These are phyloP conservation scores for Luffa acutangula DNA, from an alignment of 306 rosid species.

Conservation along the genomic window DNA sequence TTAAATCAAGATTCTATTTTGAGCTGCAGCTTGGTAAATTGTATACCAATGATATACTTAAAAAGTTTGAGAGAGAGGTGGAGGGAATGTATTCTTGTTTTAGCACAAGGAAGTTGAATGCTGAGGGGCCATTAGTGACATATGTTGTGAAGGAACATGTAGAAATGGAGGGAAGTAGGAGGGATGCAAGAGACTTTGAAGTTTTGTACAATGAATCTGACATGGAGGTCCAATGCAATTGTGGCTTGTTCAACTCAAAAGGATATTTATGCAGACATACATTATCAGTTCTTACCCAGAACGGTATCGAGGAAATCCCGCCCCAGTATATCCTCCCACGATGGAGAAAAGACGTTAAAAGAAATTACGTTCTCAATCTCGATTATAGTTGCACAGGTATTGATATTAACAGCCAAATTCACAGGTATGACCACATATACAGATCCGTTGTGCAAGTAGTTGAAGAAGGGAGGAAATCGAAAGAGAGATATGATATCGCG, in stretches of 20 bases:
- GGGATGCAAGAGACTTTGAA: constrained; percentile 44
- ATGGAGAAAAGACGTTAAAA: constrained; percentile 61
- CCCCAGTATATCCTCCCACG: constrained; percentile 43
- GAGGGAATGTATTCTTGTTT: constrained; percentile 54
- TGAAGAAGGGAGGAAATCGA: constrained; percentile 59
- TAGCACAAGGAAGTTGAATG: constrained; percentile 34
- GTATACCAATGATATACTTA: constrained; percentile 39
- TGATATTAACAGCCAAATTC: constrained; percentile 44
- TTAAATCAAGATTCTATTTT: constrained; percentile 36
- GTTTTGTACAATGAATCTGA: constrained; percentile 50
- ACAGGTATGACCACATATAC: constrained; percentile 48
- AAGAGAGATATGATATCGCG: constrained; percentile 30
- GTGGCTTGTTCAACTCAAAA: constrained; percentile 55
- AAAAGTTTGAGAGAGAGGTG: constrained; percentile 44
- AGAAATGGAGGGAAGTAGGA: constrained; percentile 33
- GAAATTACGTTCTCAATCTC: constrained; percentile 31
- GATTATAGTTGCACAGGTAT: constrained; percentile 30
- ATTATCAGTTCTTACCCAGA: constrained; percentile 42
- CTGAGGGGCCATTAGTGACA: constrained; percentile 40
- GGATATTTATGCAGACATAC: constrained; percentile 73
- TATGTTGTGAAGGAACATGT: constrained; percentile 44
- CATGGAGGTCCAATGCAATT: constrained; percentile 47
- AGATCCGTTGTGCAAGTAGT: constrained; percentile 52
- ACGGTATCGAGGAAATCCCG: constrained; percentile 54
- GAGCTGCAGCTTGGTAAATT: constrained; percentile 50